Evolutionary conservation across 2,329 filamentous ascomycete species (phyloP), one percentile per base, ranked within the genome.

Genomic region (Aspergillus fumigatiaffinis): DNA sequence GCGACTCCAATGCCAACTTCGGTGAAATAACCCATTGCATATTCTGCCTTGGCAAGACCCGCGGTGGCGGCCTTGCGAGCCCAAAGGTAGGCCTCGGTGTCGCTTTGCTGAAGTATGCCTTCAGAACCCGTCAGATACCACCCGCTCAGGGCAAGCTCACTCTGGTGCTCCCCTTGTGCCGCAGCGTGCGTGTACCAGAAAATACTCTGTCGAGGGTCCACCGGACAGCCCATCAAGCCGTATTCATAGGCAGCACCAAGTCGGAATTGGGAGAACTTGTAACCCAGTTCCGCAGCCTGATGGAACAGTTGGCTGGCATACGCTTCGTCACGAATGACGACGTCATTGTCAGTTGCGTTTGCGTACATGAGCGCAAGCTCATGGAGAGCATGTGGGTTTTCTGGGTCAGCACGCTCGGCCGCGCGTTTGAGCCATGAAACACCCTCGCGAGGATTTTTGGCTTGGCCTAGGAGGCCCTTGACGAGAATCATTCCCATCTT

Each of bases 1-100:
- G 88, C 82, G 62, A 91, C 87, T 29, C 94, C 94, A 66, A 99
- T 97, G 12, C 94, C 94, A 51, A 94, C 88, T 75, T 99, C 94
- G 0, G 91, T 95, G 71, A 96, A 97, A 76, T 97, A 97, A 0
- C 94, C 94, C 89, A 99, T 96, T 0, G 93, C 94, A 76, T 97
- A 97, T 77, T 97, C 90, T 0, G 94, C 94, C 79, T 97, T 99
- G 7, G 91, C 87, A 41, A 97, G 77, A 2, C 93, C 92, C 3
- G 91, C 89, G 62, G 87, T 85, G 0, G 94, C 94, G 1, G 94
- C 93, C 76, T 97, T 97, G 23, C 93, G 83, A 10, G 94, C 93
- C 94, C 94, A 99, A 2, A 99, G 83, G 72, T 97, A 99, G 0
- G 94, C 94, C 73, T 99, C 94, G 0, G 91, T 95, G 67, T 99